Base-by-base conservation (phyloP, 1,284 basidiomycete species). In the Ganoderma sinense region DNA sequence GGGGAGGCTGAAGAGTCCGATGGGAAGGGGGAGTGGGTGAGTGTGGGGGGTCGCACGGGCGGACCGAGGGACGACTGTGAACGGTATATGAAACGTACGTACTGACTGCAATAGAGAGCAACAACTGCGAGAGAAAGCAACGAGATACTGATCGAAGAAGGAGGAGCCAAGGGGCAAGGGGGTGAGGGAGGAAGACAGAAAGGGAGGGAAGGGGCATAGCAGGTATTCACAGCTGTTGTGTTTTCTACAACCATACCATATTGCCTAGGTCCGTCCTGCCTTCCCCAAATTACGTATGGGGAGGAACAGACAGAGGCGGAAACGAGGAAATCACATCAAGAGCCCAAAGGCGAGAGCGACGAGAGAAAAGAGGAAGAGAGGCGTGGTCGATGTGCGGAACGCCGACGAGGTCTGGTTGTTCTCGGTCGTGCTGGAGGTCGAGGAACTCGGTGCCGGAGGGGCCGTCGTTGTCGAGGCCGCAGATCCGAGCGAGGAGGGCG, bases 331-430 rank as follows among this genome's bases (percentile, higher is more conserved):
- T 64, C 67, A 68, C 56, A 61, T 13, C n/a, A 61, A 53, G 45
- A 68, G 26, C 39, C 56, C 64, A 64, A 62, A 62, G 40, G 68
- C 41, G 20, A 65, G 43, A 26, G 36, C 51, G 59, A 56, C 40
- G 14, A 61, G 36, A 23, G 56, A 55, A 45, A 45, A 69, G 63
- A 69, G 58, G 59, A 65, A 20, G 51, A 69, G 26, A 18, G 67
- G 67, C 33, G 61, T 48, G 26, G 53, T 16, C 26, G 55, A 31
- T 41, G 40, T 55, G 14, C 53, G 59, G 26, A 31, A 36, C 33
- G 55, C 40, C 18, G 51, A 14, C 26, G 55, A 43, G 20, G 41
- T 26, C 45, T 48, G 41, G 26, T 58, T 36, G 64, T 33, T 36
- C 4, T 8, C 29, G 29, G 41, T n/a, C 14, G 43, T 10, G 31